Evolutionary conservation across 2,329 filamentous ascomycete genomes (phyloP), one percentile per base, ranked within the genome.

Genomic region (Alternaria solani): DNA sequence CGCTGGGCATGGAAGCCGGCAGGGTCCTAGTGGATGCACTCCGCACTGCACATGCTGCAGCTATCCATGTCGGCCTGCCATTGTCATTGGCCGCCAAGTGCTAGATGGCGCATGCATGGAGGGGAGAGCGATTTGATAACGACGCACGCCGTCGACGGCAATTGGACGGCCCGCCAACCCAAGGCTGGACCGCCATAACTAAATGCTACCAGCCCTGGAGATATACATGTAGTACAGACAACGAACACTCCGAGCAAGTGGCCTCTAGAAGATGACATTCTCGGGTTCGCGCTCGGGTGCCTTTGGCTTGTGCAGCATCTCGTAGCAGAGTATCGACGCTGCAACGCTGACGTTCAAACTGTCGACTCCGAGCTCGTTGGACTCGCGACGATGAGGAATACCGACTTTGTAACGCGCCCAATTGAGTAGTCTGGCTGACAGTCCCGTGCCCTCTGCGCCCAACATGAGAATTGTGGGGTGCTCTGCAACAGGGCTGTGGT

Each of bases 341-440:
- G 95, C 94, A 20, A 96, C 94, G 73, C 92, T 93, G 39, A 98
- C 95, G 75, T 99, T 98, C 76, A 99, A 80, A 77, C 93, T 97
- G 78, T 98, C 94, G 3, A 99, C 88, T 1, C 85, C 75, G 67
- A 88, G 75, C 72, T 85, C 75, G 71, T 82, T 63, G 73, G 81
- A 42, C 2, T 70, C 64, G 78, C 84, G 65, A 66, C 80, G 77
- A 77, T 85, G 76, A 76, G 86, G 66, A 55, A 99, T 92, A 7
- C 89, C 84, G 16, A 89, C 81, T 26, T 83, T 81, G 20, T 80
- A 81, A 72, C 96, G 88, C 0, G 91, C 89, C 58, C 87, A 84
- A 42, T 85, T 86, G 16, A 72, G 53, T 20, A 79, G 54, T 43
- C 68, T 74, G 3, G 42, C 20, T 23, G 67, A 64, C 5, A 79